These are phyloP conservation scores for Lenwebbia sp. DNA, from an alignment of 345 rosid species.

Conservation along the genomic window DNA sequence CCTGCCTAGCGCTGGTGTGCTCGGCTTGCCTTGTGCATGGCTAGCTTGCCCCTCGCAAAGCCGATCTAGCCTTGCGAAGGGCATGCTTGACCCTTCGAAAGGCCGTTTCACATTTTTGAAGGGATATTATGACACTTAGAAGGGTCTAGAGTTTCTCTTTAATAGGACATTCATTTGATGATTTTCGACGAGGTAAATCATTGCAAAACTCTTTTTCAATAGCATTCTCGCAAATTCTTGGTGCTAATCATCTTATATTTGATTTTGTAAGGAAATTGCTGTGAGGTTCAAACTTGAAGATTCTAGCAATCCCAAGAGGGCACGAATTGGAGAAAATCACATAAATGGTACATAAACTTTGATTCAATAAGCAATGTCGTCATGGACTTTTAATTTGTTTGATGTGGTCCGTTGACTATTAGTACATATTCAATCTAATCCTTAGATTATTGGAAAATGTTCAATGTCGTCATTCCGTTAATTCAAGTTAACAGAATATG, in stretches of 20 bases:
- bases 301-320: background rate
- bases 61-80: too few relatives aligned
- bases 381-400: too few relatives aligned
- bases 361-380: too few relatives aligned
- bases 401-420: too few relatives aligned
- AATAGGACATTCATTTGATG: background rate
- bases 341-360: too few relatives aligned
- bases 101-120: background rate
- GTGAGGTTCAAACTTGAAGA: background rate
- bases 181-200: background rate
- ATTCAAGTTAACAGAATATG: too few relatives aligned
- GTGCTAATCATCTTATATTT: background rate
- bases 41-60: too few relatives aligned
- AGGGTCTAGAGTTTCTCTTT: background rate
- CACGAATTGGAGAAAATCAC: background rate
- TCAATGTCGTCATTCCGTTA: too few relatives aligned
- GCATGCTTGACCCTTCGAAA: background rate
- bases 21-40: too few relatives aligned
- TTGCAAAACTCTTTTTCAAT: background rate
- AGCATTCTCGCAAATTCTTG: background rate
- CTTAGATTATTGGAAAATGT: too few relatives aligned
- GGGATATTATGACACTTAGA: background rate
- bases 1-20: too few relatives aligned
- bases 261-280: background rate
- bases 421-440: too few relatives aligned